Evolutionary conservation across 2,329 filamentous ascomycete genomes (phyloP).

Genomic region (Botrytis deweyae): DNA sequence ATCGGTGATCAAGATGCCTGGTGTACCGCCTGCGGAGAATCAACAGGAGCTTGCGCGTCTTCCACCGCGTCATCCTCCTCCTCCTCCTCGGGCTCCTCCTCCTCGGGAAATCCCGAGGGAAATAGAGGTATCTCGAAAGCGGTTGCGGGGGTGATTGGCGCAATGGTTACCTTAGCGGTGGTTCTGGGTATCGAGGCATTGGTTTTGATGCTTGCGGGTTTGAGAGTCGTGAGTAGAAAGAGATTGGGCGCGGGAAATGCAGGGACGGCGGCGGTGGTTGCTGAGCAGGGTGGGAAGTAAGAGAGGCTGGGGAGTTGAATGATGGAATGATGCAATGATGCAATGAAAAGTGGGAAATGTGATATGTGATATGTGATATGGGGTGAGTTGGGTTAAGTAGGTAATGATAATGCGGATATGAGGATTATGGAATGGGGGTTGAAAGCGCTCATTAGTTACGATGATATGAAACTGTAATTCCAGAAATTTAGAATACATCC

Average conservation of each 20-base stretch:
- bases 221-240: slow-evolving; percentile 59
- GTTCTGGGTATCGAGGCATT: slow-evolving; percentile 57
- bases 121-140: slow-evolving; percentile 56
- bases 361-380: no score
- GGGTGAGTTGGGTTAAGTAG: no score
- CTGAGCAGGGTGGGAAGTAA: neutral
- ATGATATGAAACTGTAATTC: neutral
- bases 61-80: slow-evolving; percentile 36
- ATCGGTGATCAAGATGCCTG: slow-evolving; percentile 64
- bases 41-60: slow-evolving; percentile 60
- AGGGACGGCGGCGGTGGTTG: neutral
- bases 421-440: neutral
- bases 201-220: slow-evolving; percentile 54
- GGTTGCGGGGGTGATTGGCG: slow-evolving; percentile 79
- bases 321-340: neutral
- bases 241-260: slow-evolving; percentile 32
- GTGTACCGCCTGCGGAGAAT: slow-evolving; percentile 75
- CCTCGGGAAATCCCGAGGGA: slow-evolving; percentile 14
- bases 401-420: neutral
- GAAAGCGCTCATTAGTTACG: neutral
- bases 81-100: slow-evolving; percentile 19
- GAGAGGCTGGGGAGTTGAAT: neutral
- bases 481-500: neutral
- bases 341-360: no score
- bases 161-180: slow-evolving; percentile 65